Conservation (phyloP, 305 asterid species). For the Solanum aculeatissimum region DNA sequence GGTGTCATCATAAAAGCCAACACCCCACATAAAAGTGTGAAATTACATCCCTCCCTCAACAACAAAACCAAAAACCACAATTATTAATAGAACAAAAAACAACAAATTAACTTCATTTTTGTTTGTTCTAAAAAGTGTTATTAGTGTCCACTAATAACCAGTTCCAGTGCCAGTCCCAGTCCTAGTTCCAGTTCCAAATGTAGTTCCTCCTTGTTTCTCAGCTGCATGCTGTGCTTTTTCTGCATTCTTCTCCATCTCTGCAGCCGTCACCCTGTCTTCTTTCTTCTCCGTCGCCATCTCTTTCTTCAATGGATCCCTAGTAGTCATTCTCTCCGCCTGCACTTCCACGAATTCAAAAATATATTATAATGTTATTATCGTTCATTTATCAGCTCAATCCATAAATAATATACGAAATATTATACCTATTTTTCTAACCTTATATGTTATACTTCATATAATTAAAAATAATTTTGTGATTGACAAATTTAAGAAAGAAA, state of each 20-base stretch:
- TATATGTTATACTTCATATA: no score
- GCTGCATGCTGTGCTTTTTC: not conserved
- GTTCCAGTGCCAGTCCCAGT: not conserved
- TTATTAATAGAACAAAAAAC: not conserved
- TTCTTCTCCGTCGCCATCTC: slow-evolving; percentile 6
- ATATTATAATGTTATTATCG: no score
- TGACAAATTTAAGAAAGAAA: not conserved
- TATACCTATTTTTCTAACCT: no score
- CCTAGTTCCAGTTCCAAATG: not conserved
- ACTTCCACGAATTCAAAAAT: no score
- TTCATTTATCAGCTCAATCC: no score
- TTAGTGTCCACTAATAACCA: not conserved
- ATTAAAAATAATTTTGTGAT: no score
- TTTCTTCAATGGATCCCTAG: slow-evolving; percentile 6
- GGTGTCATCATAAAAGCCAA: not conserved
- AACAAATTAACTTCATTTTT: not conserved
- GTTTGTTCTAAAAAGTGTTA: not conserved
- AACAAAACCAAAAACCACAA: not conserved
- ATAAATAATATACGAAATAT: no score
- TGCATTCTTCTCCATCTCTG: not conserved
- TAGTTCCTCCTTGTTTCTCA: not conserved
- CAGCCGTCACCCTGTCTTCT: not conserved
- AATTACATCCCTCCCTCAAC: not conserved
- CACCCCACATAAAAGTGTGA: not conserved
- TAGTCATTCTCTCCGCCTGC: not conserved